A percentile compares a stretch with the other conserved stretches of the same genome.
phyloP scores from a whole-genome alignment of 1,284 basidiomycete species.

The Moesziomyces sp. region DNA sequence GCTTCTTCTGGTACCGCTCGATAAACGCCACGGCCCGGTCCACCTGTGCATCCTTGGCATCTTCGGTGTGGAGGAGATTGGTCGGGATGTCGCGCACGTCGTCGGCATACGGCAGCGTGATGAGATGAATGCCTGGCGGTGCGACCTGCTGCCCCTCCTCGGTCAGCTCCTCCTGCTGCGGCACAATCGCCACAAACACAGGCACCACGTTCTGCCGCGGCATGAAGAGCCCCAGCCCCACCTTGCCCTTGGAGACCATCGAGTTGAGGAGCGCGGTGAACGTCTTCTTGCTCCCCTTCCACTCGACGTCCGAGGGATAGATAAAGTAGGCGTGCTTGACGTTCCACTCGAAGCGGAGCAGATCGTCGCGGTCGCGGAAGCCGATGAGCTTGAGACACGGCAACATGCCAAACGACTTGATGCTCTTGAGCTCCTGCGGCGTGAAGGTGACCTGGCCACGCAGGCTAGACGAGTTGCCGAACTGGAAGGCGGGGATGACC shows the following conservation, averaged over 20 bases:
- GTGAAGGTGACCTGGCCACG: conserved; percentile 80
- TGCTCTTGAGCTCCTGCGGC: conserved; percentile 81
- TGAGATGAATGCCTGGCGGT: conserved; percentile 91
- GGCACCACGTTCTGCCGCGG: conserved; percentile 80
- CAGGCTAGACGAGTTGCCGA: conserved; percentile 53
- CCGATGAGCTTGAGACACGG: conserved; percentile 86
- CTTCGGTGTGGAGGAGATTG: conserved; percentile 38
- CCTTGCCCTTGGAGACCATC: conserved; percentile 82
- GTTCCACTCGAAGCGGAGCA: conserved; percentile 83
- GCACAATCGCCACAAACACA: conserved; percentile 84
- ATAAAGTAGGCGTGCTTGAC: conserved; percentile 91
- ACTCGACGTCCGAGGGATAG: conserved; percentile 90
- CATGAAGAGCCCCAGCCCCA: conserved; percentile 81
- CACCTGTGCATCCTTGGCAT: conserved; percentile 78
- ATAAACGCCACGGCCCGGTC: conserved; percentile 80
- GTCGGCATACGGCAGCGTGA: conserved; percentile 90
- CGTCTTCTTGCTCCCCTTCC: conserved; percentile 88
- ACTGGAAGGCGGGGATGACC: conserved; percentile 67
- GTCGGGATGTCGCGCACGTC: conserved; percentile 83
- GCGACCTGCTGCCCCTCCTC: conserved; percentile 77
- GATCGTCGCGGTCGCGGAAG: conserved; percentile 76
- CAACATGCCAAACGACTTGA: conserved; percentile 71
- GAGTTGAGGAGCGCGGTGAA: conserved; percentile 87
- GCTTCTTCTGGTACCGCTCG: conserved; percentile 80
- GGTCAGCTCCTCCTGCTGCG: conserved; percentile 78